A percentile compares a stretch with the other conserved stretches of the same genome.
Conservation (phyloP, 441 rosid genomes). For the Pelargonium myrrhifolium region DNA sequence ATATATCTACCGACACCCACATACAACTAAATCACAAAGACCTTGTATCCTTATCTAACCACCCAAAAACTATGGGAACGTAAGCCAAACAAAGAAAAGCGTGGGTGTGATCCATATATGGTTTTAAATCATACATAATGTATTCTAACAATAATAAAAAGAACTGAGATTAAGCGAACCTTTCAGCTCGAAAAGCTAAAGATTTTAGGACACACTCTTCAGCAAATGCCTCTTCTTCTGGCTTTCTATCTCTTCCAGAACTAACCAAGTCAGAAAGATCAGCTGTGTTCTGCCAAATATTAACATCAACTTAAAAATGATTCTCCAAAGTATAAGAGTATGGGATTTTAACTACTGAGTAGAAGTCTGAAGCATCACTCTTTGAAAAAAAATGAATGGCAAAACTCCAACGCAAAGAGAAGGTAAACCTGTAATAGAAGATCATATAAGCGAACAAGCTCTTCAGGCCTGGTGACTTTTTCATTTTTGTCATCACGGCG, state of each 20-base stretch:
- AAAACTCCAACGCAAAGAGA: constrained; percentile 13
- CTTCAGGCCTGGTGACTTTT: constrained; percentile 88
- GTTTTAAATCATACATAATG: not conserved
- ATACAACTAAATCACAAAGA: not conserved
- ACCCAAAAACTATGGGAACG: not conserved
- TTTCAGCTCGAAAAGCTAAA: constrained; percentile 84
- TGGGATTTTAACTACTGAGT: not conserved
- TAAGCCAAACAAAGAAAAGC: too few relatives aligned
- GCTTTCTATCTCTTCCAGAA: constrained; percentile 88
- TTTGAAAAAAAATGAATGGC: constrained; percentile 11
- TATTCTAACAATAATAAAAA: not conserved
- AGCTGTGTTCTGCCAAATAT: constrained; percentile 62
- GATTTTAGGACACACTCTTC: constrained; percentile 67
- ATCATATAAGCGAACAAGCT: constrained; percentile 91
- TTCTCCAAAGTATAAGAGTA: constrained; percentile 14
- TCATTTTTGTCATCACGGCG: constrained; percentile 88
- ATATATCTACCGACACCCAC: not conserved
- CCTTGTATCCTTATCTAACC: not conserved
- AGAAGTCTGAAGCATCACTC: constrained; percentile 10
- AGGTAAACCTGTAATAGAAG: constrained; percentile 71
- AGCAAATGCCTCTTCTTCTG: constrained; percentile 76
- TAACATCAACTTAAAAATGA: constrained; percentile 15
- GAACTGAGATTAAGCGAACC: constrained; percentile 32
- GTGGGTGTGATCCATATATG: not conserved
- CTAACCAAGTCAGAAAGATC: constrained; percentile 95